Evolutionary conservation across 441 rosid genomes (phyloP).

Genomic region (Gossypium davidsonii): DNA sequence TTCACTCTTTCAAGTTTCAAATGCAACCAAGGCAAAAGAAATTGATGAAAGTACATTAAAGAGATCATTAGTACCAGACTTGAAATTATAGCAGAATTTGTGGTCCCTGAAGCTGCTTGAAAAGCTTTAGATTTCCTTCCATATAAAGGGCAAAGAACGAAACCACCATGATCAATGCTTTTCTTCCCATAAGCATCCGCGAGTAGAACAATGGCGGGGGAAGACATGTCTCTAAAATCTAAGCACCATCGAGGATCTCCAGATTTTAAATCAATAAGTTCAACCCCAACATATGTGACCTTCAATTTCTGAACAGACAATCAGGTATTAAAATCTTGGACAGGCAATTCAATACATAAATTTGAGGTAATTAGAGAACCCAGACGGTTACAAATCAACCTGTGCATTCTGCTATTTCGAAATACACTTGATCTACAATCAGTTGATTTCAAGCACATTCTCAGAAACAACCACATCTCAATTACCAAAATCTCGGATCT

Average conservation of each 20-base stretch:
- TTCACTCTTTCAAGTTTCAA: neutral
- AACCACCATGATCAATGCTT: constrained; percentile 62
- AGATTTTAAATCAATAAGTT: constrained; percentile 64
- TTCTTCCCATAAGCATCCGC: constrained; percentile 72
- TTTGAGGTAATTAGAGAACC: neutral
- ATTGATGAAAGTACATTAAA: constrained; percentile 10
- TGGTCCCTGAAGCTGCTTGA: constrained; percentile 92
- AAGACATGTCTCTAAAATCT: constrained; percentile 94
- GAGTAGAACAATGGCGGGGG: constrained; percentile 76
- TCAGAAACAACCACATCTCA: neutral
- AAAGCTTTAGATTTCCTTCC: constrained; percentile 98
- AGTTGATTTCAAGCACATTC: constrained; percentile 2
- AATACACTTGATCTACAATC: neutral
- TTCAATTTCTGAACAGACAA: constrained; percentile 63
- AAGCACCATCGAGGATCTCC: constrained; percentile 93
- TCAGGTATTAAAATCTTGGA: constrained; percentile 7
- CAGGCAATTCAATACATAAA: neutral
- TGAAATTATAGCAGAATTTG: constrained; percentile 69
- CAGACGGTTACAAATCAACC: neutral
- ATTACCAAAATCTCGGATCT: neutral
- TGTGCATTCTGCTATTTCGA: neutral
- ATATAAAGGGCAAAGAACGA: constrained; percentile 81
- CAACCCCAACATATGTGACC: constrained; percentile 80
- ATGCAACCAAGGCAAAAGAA: neutral
- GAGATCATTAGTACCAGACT: constrained; percentile 55